phyloP scores from a whole-genome alignment of 371 early-diverging fungal genomes.

The Lichtheimia hyalospora region DNA sequence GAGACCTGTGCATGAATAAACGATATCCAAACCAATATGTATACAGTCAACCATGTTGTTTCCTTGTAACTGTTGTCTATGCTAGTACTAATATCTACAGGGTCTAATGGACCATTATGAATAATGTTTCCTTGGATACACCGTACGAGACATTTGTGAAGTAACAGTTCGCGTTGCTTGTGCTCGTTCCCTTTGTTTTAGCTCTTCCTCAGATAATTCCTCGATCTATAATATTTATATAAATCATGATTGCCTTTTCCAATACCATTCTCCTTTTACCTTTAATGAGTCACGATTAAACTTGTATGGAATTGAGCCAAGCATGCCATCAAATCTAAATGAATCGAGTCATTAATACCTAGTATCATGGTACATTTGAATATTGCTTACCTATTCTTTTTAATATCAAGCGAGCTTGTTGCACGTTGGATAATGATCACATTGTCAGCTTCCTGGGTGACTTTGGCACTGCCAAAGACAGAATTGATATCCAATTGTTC shows the following conservation, averaged over 20 bases:
- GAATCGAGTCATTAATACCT: not conserved
- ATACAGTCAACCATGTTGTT: too few relatives aligned
- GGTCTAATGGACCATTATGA: not conserved
- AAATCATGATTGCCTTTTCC: not conserved
- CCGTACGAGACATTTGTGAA: not conserved
- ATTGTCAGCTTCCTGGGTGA: slow-evolving; percentile 85
- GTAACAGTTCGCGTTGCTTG: not conserved
- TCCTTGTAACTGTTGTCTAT: too few relatives aligned
- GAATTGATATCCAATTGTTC: slow-evolving; percentile 68
- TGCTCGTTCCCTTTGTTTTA: not conserved
- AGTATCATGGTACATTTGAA: not conserved
- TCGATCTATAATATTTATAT: not conserved
- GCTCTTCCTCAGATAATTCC: not conserved
- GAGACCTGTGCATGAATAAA: slow-evolving; percentile 41
- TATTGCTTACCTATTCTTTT: slow-evolving; percentile 58
- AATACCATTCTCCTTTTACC: slow-evolving; percentile 23
- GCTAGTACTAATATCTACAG: not conserved
- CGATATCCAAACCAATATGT: not conserved
- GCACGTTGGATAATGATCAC: slow-evolving; percentile 69
- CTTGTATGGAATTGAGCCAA: slow-evolving; percentile 56
- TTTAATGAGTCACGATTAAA: slow-evolving; percentile 37
- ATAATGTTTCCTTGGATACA: not conserved
- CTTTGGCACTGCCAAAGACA: slow-evolving; percentile 78
- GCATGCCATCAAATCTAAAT: slow-evolving; percentile 69
- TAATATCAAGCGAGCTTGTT: slow-evolving; percentile 55